Evolutionary conservation across 176 grass and related monocot species (phyloP), one percentile per base, ranked within the genome.

Genomic region (Oryza coarctata): DNA sequence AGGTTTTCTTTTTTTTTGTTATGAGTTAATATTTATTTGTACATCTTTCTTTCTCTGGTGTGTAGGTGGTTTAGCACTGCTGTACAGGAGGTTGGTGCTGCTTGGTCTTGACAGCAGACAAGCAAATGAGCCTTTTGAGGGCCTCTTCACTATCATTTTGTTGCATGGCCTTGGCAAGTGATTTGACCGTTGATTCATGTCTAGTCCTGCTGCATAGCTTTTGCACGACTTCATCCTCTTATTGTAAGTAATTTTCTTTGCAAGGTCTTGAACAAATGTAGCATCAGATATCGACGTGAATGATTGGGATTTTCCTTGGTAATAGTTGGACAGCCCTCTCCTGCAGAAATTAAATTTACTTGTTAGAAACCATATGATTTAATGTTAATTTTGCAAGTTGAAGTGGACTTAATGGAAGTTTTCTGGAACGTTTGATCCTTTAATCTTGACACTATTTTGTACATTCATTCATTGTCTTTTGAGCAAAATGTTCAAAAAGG

Each of bases 211-310:
- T 69, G 88, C 64, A 83, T 88, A 89, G 63, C 90, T 93, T 68
- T 82, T 91, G 44, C 90, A 84, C 63, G 87, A 69, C 87, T 94
- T 98, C 74, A 93, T 91, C 87, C 87, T 94, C 73, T 73, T 91
- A 68, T 22, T 87, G 73, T 71, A 94, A 11, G 92, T 76, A 64
- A 8, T 65, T 78, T 89, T 83, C 63, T 94, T 94, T 12, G 86
- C 83, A 57, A 94, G 86, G 41, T 94, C 84, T 70, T 94, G 80
- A 70, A 85, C 49, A 71, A 68, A 79, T 74, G 71, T 85, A 28
- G 44, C 89, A 49, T 65, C 73, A 15, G 84, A 81, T 61, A 94
- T 72, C 8, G 82, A 89, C 57, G 86, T 89, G 63, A 89, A 94
- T 66, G 92, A 94, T 70, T 89, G 89, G 8, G 89, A 89, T 84